Evolutionary conservation across 2,329 filamentous ascomycete genomes (phyloP).

Genomic region (Pochonia chlamydosporia): DNA sequence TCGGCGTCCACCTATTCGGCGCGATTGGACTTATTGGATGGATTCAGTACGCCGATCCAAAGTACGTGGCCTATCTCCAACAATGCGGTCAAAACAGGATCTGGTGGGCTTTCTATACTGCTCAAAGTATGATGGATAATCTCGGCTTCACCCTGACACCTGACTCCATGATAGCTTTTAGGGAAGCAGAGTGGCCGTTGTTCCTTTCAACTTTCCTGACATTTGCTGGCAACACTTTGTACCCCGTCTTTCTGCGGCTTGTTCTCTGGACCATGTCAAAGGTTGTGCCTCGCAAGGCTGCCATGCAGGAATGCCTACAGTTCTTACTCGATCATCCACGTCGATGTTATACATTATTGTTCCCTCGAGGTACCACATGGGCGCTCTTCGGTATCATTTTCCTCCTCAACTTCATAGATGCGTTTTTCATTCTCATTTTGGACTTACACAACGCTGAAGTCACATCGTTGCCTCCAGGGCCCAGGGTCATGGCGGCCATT

Average conservation of each 20-base stretch:
- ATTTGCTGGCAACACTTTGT: constrained; percentile 49
- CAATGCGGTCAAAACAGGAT: constrained; percentile 32
- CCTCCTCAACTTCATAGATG: constrained; percentile 47
- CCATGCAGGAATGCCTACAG: constrained; percentile 37
- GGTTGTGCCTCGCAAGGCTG: constrained; percentile 30
- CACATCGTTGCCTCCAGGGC: constrained; percentile 34
- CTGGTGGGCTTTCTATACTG: constrained; percentile 47
- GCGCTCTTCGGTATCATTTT: constrained; percentile 45
- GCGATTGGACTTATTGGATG: constrained; percentile 42
- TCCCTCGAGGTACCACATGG: constrained; percentile 54
- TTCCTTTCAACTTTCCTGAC: constrained; percentile 43
- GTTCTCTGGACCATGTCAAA: constrained; percentile 52
- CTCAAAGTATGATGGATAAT: constrained; percentile 47
- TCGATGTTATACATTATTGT: constrained; percentile 57
- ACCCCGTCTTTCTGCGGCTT: constrained; percentile 52
- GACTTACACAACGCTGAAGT: constrained; percentile 48
- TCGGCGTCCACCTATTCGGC: constrained; percentile 40
- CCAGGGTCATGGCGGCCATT: constrained; percentile 48
- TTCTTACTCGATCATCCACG: constrained; percentile 60
- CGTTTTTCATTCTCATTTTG: constrained; percentile 47
- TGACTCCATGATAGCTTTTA: constrained; percentile 46
- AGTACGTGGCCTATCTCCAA: constrained; percentile 33
- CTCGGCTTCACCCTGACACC: constrained; percentile 50
- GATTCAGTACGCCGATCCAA: constrained; percentile 35
- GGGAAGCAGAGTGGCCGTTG: constrained; percentile 35